Evolutionary conservation across 2,329 filamentous ascomycete species (phyloP).

Genomic region (Exophiala viscosa): DNA sequence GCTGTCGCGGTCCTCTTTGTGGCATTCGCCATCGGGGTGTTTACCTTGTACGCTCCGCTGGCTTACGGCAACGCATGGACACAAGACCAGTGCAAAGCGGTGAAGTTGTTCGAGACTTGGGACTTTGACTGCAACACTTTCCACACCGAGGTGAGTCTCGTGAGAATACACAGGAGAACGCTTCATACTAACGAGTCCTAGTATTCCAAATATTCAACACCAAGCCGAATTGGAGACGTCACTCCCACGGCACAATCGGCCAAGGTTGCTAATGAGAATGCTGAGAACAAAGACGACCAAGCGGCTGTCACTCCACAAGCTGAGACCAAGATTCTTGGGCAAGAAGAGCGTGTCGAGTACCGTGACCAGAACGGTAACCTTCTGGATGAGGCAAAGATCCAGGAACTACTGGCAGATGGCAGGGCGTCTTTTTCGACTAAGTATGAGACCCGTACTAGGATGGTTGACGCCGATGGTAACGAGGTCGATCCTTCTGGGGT

Average conservation of each 20-base stretch:
- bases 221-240: constrained; percentile 9
- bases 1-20: constrained; percentile 71
- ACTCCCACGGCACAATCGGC: constrained; percentile 23
- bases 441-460: constrained; percentile 87
- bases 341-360: constrained; percentile 86
- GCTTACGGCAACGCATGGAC: constrained; percentile 96
- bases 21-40: constrained; percentile 68
- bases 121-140: constrained; percentile 99
- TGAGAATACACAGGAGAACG: background rate
- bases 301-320: constrained; percentile 35
- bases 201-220: constrained; percentile 36
- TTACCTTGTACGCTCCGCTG: constrained; percentile 80
- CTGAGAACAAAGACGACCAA: constrained; percentile 28
- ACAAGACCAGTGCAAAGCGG: constrained; percentile 74
- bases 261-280: constrained; percentile 19
- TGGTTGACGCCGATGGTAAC: constrained; percentile 76
- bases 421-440: constrained; percentile 94
- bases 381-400: constrained; percentile 77
- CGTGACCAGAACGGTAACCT: constrained; percentile 91
- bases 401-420: constrained; percentile 66
- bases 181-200: constrained; percentile 20
- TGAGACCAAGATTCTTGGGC: constrained; percentile 37
- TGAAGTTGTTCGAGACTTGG: constrained; percentile 86
- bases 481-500: constrained; percentile 55
- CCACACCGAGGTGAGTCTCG: constrained; percentile 70